Base-by-base conservation (phyloP, 1,139 yeast genomes). In the Suhomyces atakaporum region DNA sequence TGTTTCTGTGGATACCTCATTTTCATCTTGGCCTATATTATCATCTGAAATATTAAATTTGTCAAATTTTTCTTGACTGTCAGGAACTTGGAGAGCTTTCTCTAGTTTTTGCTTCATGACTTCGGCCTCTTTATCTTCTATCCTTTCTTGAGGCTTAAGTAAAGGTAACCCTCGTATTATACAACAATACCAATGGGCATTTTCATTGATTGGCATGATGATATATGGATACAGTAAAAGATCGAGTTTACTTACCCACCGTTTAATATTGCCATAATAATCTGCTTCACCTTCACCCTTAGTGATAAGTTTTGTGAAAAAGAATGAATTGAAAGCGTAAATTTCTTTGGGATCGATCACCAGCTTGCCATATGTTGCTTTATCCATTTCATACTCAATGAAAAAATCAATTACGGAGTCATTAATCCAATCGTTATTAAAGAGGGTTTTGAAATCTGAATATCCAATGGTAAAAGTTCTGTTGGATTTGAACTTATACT, bases 111-210 rank as follows among this genome's bases (percentile, higher is more conserved):
- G 19, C 16, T 36, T 31, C 13, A 31, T 21, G 10, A 13, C 13
- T 12, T 25, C 30, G 3, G 32, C 13, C 8, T 36, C 36, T 25
- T 29, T 30, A 13, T 27, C 21, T 6, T 21, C 25, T n/a, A 31
- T 27, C 13, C 7, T 16, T 6, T 9, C 11, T 10, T 29, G 35
- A 19, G 47, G 38, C 25, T 61, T 51, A 16, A 75, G 49, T 14
- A 50, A 53, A 0, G 76, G 76, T 19, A 71, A 45, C 9, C 70
- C 70, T 9, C 79, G 67, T 5, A 89, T 75, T 3, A 88, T 73
- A 23, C 88, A 83, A 31, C 90, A 81, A 54, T 82, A 87, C 99
- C 99, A 94, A 62, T 94, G 99, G 25, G 75, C 71, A 35, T 73
- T 70, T 46, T 82, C 87, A 57, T 88, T 88, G 9, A 94, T 81